phyloP scores from a whole-genome alignment of 75 land plant species.

The Sequoiadendron giganteum region DNA sequence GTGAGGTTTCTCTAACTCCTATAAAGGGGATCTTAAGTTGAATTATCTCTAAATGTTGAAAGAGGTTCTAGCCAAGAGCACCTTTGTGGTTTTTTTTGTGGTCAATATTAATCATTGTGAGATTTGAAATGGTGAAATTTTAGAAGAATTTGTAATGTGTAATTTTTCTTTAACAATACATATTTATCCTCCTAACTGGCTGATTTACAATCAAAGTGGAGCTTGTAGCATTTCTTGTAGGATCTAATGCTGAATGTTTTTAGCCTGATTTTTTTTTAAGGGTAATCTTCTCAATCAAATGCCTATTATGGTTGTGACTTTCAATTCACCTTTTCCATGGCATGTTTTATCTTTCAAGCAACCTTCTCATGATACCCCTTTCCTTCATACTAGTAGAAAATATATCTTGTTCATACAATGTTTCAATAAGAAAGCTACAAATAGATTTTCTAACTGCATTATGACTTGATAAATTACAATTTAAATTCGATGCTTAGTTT shows the following conservation, averaged over 20 bases:
- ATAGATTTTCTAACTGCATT: too few relatives aligned
- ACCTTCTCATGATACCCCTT: too few relatives aligned
- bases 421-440: too few relatives aligned
- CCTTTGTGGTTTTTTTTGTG: background rate
- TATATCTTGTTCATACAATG: too few relatives aligned
- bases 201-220: background rate
- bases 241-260: background rate
- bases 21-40: background rate
- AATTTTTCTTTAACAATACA: background rate
- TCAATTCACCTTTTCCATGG: too few relatives aligned
- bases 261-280: too few relatives aligned
- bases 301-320: background rate
- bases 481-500: too few relatives aligned
- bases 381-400: too few relatives aligned
- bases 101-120: background rate
- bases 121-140: background rate
- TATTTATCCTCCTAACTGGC: background rate
- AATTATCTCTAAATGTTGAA: background rate
- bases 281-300: background rate
- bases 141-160: background rate
- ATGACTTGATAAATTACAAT: too few relatives aligned
- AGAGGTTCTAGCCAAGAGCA: background rate
- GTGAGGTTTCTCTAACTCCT: background rate
- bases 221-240: background rate
- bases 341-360: too few relatives aligned